phyloP scores from a whole-genome alignment of 2,329 filamentous ascomycete genomes.

The Calonectria fujianensis region DNA sequence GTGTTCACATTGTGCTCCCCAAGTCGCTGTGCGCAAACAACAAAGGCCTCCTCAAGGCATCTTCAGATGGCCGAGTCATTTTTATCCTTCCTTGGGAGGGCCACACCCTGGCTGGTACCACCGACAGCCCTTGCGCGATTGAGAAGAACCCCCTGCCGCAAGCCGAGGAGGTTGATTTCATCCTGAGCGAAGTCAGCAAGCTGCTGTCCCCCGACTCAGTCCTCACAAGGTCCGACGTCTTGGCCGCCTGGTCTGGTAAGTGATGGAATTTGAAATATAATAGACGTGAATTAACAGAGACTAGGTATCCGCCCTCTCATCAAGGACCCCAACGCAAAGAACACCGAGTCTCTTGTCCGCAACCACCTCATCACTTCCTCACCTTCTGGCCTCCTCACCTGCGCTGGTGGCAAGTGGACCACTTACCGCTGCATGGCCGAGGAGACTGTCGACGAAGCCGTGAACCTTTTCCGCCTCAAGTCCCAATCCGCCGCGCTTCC shows the following conservation, averaged over 20 bases:
- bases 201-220: slow-evolving; percentile 85
- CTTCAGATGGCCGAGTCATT: slow-evolving; percentile 90
- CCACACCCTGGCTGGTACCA: slow-evolving; percentile 89
- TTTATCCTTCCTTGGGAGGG: slow-evolving; percentile 93
- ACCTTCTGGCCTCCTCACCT: slow-evolving; percentile 84
- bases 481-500: slow-evolving; percentile 72
- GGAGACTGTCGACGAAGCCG: slow-evolving; percentile 87
- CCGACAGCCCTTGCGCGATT: slow-evolving; percentile 83
- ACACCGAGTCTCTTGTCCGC: slow-evolving; percentile 88
- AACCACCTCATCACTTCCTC: slow-evolving; percentile 88
- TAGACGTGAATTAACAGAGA: slow-evolving; percentile 41
- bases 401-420: slow-evolving; percentile 91
- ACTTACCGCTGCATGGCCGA: slow-evolving; percentile 93
- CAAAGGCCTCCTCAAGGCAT: slow-evolving; percentile 90
- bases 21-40: slow-evolving; percentile 86
- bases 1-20: slow-evolving; percentile 88
- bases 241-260: slow-evolving; percentile 87
- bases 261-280: not conserved
- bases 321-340: slow-evolving; percentile 86
- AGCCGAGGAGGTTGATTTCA: slow-evolving; percentile 88
- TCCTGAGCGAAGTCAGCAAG: slow-evolving; percentile 84
- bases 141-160: slow-evolving; percentile 82
- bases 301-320: slow-evolving; percentile 84
- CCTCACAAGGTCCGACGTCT: slow-evolving; percentile 83
- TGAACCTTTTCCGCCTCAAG: slow-evolving; percentile 78